Evolutionary conservation across 805 yeast genomes (phyloP).

Genomic region (Ogataea glucozyma): DNA sequence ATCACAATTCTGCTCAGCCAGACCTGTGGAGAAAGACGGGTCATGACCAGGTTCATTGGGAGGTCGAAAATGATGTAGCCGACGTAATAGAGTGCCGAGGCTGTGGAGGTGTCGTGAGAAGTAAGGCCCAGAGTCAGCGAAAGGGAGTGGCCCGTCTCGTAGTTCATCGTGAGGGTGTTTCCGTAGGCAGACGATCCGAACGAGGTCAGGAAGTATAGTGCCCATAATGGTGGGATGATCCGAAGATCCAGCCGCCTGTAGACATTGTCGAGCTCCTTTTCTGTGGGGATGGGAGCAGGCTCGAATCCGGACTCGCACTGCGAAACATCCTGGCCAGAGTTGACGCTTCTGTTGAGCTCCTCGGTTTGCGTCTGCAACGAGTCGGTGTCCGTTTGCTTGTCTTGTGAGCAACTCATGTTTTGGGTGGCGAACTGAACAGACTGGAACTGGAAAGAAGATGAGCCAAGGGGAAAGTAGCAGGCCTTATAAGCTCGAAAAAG

Average conservation of each 20-base stretch:
- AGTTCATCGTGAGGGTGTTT: constrained; percentile 77
- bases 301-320: background rate
- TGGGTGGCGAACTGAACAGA: background rate
- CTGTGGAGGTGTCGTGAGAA: constrained; percentile 63
- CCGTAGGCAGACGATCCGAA: constrained; percentile 80
- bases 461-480: background rate
- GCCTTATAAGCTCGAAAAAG: background rate
- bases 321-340: too few species aligned
- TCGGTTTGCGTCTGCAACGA: constrained; percentile 1
- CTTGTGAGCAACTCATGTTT: constrained; percentile 1
- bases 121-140: constrained; percentile 50
- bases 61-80: constrained; percentile 83
- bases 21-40: constrained; percentile 77
- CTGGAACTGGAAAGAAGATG: background rate
- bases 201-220: constrained; percentile 73
- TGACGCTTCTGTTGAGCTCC: too few species aligned
- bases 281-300: constrained; percentile 16
- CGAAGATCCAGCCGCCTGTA: constrained; percentile 66
- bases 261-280: constrained; percentile 47
- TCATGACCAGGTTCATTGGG: constrained; percentile 86
- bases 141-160: constrained; percentile 59
- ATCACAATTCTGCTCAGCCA: constrained; percentile 81
- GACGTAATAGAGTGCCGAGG: constrained; percentile 79
- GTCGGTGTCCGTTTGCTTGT: constrained; percentile 5
- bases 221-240: constrained; percentile 83